Evolutionary conservation across 139 green algal genomes (phyloP).

Genomic region (Astrephomene gubernaculifera): DNA sequence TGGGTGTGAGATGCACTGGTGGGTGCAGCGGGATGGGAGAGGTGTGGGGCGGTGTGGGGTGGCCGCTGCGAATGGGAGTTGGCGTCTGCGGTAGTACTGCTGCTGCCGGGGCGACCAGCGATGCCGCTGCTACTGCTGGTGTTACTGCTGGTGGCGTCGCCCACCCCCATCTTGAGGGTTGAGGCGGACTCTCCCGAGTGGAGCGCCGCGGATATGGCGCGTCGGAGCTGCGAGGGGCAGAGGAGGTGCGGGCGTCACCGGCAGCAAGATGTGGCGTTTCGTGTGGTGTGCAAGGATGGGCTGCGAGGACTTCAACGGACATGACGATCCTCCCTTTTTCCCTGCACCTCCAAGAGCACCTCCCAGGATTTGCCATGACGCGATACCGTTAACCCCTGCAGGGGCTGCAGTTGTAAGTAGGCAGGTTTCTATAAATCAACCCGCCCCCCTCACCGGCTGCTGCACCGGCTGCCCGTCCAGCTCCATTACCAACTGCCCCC

Average conservation of each 20-base stretch:
- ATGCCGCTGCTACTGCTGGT: neutral
- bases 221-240: constrained; percentile 15
- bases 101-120: neutral
- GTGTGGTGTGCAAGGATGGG: too few relatives aligned
- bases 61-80: neutral
- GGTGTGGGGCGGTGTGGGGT: neutral
- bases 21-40: neutral
- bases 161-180: constrained; percentile 24
- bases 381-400: too few relatives aligned
- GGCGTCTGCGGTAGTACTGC: neutral
- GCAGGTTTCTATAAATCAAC: too few relatives aligned
- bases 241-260: too few relatives aligned
- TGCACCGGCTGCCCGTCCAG: constrained; percentile 35
- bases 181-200: constrained; percentile 28
- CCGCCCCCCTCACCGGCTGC: constrained; percentile 10
- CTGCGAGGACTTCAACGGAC: too few relatives aligned
- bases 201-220: constrained; percentile 25
- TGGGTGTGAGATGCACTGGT: neutral
- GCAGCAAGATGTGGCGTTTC: too few relatives aligned
- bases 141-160: neutral
- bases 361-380: too few relatives aligned
- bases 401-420: too few relatives aligned
- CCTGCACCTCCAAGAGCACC: neutral
- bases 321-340: too few relatives aligned
- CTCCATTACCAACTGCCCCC: constrained; percentile 12